A percentile compares a stretch with the other conserved stretches of the same genome.
These are phyloP conservation scores for Acacia crassicarpa DNA, from an alignment of 306 rosid species.

Conservation along the genomic window DNA sequence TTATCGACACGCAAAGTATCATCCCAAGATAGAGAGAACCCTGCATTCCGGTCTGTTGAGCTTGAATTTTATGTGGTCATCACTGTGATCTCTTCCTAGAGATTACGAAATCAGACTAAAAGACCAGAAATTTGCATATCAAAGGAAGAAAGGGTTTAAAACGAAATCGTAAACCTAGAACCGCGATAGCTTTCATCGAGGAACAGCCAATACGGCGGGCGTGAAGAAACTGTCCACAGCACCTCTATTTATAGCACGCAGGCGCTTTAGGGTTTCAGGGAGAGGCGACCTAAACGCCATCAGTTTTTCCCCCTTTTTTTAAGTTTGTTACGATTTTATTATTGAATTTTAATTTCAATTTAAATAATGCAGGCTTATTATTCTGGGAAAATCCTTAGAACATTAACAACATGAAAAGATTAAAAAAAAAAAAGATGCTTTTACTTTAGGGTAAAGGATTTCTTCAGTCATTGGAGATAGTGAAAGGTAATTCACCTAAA, in stretches of 20 bases:
- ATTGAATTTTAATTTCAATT: too few relatives aligned
- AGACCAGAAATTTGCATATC: neutral
- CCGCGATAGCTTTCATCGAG: neutral
- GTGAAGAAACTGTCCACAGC: neutral
- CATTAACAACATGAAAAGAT: too few relatives aligned
- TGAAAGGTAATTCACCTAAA: too few relatives aligned
- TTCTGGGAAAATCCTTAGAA: too few relatives aligned
- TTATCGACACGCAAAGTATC: constrained; percentile 74
- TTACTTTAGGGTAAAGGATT: too few relatives aligned
- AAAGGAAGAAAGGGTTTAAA: neutral
- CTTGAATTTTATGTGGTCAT: constrained; percentile 76
- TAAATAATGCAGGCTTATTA: too few relatives aligned
- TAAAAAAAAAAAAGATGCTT: too few relatives aligned
- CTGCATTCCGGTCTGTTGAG: constrained; percentile 99
- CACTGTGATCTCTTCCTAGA: constrained; percentile 38
- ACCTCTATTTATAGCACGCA: neutral
- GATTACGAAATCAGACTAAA: rapidly evolving
- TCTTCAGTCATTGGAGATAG: too few relatives aligned
- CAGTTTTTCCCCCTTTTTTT: neutral
- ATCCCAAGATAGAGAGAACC: constrained; percentile 47
- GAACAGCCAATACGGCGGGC: neutral
- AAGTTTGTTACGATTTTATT: too few relatives aligned
- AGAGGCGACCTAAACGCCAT: neutral
- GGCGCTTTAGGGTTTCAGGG: neutral
- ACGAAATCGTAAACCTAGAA: neutral